phyloP scores from a whole-genome alignment of 108 stramenopile genomes.

The Nitzschia palea region DNA sequence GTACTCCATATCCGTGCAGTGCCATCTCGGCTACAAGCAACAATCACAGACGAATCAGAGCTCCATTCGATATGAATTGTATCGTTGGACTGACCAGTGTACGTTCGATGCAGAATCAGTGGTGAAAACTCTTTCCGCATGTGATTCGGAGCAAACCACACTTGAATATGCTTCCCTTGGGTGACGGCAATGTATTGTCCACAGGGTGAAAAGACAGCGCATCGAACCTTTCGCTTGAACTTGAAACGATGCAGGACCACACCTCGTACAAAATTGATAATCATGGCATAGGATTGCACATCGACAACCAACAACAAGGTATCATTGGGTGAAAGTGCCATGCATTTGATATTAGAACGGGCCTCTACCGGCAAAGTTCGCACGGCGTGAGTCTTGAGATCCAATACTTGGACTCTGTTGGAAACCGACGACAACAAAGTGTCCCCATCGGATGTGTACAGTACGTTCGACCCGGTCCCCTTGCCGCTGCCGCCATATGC shows the following conservation, averaged over 20 bases:
- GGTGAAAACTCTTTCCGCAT: constrained; percentile 91
- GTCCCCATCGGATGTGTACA: constrained; percentile 93
- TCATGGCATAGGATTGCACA: constrained; percentile 70
- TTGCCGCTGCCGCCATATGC: constrained; percentile 45
- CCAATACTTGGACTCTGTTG: constrained; percentile 91
- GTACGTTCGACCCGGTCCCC: constrained; percentile 77
- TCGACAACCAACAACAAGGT: constrained; percentile 86
- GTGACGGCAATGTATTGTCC: constrained; percentile 90
- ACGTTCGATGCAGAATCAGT: constrained; percentile 86
- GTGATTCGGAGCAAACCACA: constrained; percentile 89
- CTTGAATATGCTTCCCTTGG: constrained; percentile 88
- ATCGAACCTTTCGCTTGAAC: constrained; percentile 87
- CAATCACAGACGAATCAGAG: constrained; percentile 79
- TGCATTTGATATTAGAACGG: constrained; percentile 85
- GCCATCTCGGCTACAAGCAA: constrained; percentile 80
- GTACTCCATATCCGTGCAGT: constrained; percentile 91
- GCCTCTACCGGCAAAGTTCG: constrained; percentile 90
- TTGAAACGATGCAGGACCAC: constrained; percentile 92
- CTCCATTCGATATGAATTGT: constrained; percentile 87
- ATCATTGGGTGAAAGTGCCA: constrained; percentile 87
- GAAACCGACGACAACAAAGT: constrained; percentile 87
- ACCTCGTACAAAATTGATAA: constrained; percentile 79
- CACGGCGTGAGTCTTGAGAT: constrained; percentile 86
- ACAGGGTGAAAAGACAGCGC: constrained; percentile 86
- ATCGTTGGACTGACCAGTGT: constrained; percentile 89